phyloP scores from a whole-genome alignment of 805 yeast species.

The Starmerella gropengiesseri region DNA sequence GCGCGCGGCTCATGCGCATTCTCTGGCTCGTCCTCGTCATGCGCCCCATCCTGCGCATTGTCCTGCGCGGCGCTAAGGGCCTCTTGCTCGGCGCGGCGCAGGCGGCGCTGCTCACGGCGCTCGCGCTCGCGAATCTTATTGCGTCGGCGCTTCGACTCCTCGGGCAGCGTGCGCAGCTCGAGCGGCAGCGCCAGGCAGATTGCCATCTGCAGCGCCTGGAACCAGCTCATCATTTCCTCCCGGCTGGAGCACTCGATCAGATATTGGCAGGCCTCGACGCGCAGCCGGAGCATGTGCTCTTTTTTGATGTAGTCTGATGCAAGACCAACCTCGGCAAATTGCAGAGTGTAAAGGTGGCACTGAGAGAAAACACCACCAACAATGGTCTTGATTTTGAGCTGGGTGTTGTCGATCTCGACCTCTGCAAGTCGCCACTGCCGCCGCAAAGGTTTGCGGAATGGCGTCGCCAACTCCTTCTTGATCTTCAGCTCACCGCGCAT shows the following conservation, averaged over 20 bases:
- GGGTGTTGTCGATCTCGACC: conserved; percentile 77
- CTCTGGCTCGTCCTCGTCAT: neutral
- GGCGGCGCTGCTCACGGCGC: conserved; percentile 9
- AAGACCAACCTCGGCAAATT: conserved; percentile 71
- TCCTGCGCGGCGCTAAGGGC: too few species aligned
- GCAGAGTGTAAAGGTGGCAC: conserved; percentile 48
- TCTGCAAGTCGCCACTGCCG: conserved; percentile 62
- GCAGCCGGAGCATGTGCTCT: conserved; percentile 36
- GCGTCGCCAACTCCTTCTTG: conserved; percentile 67
- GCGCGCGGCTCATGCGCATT: too few species aligned
- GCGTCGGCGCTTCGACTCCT: conserved; percentile 31
- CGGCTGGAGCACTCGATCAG: conserved; percentile 52
- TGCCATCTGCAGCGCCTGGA: conserved; percentile 58
- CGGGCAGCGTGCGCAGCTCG: conserved; percentile 58
- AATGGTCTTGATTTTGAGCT: conserved; percentile 49
- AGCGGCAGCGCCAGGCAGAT: conserved; percentile 72
- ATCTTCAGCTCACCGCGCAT: conserved; percentile 47
- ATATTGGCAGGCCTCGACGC: conserved; percentile 78
- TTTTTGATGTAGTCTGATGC: conserved; percentile 75
- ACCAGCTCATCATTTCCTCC: conserved; percentile 69
- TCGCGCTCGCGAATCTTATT: conserved; percentile 17
- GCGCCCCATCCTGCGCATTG: too few species aligned
- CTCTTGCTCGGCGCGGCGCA: neutral
- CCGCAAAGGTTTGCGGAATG: conserved; percentile 55
- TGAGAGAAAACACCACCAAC: conserved; percentile 29